These are phyloP conservation scores for Barnettozyma hawaiiensis DNA, from an alignment of 1,139 yeast species.

Conservation along the genomic window DNA sequence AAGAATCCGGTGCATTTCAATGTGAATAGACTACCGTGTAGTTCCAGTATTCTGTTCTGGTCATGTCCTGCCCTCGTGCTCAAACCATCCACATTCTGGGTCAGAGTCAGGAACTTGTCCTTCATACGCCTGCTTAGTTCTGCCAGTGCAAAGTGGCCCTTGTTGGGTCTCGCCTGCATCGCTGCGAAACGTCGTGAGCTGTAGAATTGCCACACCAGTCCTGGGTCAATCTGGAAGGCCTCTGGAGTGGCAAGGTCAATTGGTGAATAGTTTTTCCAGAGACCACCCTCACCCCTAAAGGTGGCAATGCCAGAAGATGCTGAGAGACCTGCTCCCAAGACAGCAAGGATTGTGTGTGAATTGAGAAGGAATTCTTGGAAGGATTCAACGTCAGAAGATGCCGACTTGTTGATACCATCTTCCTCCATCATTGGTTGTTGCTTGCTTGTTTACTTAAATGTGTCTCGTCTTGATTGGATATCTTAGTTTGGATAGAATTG, in stretches of 20 bases:
- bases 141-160: conserved; percentile 67
- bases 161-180: conserved; percentile 61
- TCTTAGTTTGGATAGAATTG: no score
- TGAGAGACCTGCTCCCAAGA: conserved; percentile 83
- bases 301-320: conserved; percentile 75
- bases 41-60: conserved; percentile 44
- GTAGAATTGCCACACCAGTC: conserved; percentile 86
- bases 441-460: no score
- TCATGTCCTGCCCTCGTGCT: conserved; percentile 62
- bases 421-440: conserved; percentile 8
- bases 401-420: conserved; percentile 8
- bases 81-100: conserved; percentile 81
- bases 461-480: no score
- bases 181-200: conserved; percentile 64
- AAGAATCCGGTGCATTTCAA: conserved; percentile 69
- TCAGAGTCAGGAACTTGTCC: conserved; percentile 50
- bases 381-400: conserved; percentile 32
- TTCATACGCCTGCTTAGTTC: conserved; percentile 39
- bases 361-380: conserved; percentile 52
- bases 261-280: conserved; percentile 75
- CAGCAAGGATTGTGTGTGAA: conserved; percentile 57
- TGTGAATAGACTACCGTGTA: conserved; percentile 76
- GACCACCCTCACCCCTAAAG: conserved; percentile 64
- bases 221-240: conserved; percentile 78
- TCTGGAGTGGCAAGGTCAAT: conserved; percentile 88